Conservation (phyloP, 2,329 filamentous ascomycete species). For the Plectosphaerella plurivora region DNA sequence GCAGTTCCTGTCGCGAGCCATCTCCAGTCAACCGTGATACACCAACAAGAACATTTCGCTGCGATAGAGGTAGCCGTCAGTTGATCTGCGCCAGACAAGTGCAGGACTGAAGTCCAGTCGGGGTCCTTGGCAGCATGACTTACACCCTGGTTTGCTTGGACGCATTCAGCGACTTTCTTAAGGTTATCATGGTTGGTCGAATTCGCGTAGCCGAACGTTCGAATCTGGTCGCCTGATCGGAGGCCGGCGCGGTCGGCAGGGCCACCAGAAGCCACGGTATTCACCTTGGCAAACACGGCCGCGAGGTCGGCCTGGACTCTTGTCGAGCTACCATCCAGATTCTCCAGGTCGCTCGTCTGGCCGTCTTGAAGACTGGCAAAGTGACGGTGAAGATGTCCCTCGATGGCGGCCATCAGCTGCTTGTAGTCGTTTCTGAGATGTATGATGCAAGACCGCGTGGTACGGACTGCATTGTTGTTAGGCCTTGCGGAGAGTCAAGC, state of each 20-base stretch:
- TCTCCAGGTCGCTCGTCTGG: background rate
- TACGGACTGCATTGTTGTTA: constrained; percentile 61
- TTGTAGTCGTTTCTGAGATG: constrained; percentile 91
- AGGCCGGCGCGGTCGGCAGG: constrained; percentile 82
- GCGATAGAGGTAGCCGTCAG: background rate
- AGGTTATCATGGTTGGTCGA: constrained; percentile 82
- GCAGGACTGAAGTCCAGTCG: no score
- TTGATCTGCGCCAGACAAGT: background rate
- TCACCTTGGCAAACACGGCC: constrained; percentile 74
- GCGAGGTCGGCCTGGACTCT: no score
- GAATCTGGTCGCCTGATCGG: constrained; percentile 73
- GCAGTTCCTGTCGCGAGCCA: constrained; percentile 50
- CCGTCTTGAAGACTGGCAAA: constrained; percentile 56
- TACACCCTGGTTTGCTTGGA: constrained; percentile 87
- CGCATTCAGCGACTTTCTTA: constrained; percentile 80
- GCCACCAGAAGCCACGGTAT: constrained; percentile 71
- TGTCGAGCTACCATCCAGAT: no score
- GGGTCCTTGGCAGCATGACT: constrained; percentile 29
- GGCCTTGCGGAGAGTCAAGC: constrained; percentile 6
- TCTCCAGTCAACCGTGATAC: constrained; percentile 45
- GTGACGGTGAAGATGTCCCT: constrained; percentile 81
- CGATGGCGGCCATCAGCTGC: constrained; percentile 75
- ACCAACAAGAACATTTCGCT: constrained; percentile 70
- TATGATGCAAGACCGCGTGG: constrained; percentile 87
- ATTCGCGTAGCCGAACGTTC: constrained; percentile 81